Percentiles rank a stretch among this genome's conserved stretches.
Evolutionary conservation across 805 yeast genomes (phyloP).

Genomic region (Maudiozyma barnettii): DNA sequence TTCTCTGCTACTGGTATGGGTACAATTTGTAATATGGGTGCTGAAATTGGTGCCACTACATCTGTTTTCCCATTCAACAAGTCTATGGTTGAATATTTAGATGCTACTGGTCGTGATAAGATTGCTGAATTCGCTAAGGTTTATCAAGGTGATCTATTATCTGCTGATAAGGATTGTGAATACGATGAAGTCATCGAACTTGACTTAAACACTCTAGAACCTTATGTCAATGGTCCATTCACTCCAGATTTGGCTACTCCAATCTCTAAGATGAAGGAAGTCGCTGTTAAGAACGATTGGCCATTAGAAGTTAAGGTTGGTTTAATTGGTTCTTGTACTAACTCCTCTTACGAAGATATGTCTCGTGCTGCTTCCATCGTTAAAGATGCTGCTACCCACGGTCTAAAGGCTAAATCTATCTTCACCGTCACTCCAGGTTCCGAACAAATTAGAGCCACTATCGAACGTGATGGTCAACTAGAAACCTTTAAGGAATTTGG

Average conservation of each 20-base stretch:
- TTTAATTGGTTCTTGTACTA: constrained; percentile 96
- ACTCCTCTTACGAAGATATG: constrained; percentile 98
- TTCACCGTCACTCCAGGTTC: constrained; percentile 97
- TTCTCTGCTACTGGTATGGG: constrained; percentile 98
- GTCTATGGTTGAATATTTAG: constrained; percentile 77
- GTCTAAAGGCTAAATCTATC: constrained; percentile 83
- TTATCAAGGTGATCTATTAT: constrained; percentile 58
- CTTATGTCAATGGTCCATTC: constrained; percentile 95
- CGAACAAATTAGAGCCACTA: constrained; percentile 96
- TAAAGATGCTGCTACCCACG: constrained; percentile 81
- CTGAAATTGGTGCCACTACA: constrained; percentile 97
- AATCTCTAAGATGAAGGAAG: constrained; percentile 74
- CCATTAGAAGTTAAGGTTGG: constrained; percentile 90
- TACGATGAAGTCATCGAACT: constrained; percentile 91
- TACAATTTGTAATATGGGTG: constrained; percentile 99
- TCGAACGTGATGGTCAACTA: constrained; percentile 91
- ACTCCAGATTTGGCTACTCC: constrained; percentile 98
- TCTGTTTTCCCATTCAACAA: constrained; percentile 95
- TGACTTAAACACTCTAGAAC: constrained; percentile 82
- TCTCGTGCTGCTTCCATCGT: constrained; percentile 90
- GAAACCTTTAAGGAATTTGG: constrained; percentile 84
- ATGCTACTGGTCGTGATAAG: constrained; percentile 76
- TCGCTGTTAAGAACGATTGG: constrained; percentile 81
- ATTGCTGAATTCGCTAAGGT: constrained; percentile 73
- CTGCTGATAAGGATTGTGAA: constrained; percentile 87